Evolutionary conservation across 768 basidiomycete species (phyloP).

Genomic region (Amanita pseudoporphyria): DNA sequence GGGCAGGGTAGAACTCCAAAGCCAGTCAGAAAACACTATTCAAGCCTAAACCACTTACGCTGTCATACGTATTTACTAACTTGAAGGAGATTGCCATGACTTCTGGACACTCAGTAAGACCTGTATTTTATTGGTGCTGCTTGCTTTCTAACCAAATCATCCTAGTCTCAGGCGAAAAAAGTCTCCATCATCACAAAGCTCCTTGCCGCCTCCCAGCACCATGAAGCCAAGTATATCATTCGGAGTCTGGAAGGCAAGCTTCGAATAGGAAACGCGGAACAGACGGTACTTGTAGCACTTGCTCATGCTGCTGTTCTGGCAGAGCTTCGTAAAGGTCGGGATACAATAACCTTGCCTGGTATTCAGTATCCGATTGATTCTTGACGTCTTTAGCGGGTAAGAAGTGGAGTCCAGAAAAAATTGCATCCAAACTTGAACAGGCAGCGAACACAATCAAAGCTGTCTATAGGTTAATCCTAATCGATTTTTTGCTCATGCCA

Average conservation of each 20-base stretch:
- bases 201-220: slow-evolving; percentile 82
- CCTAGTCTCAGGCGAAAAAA: slow-evolving; percentile 88
- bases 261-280: slow-evolving; percentile 93
- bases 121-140: neutral
- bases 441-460: slow-evolving; percentile 72
- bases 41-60: slow-evolving; percentile 85
- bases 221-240: slow-evolving; percentile 95
- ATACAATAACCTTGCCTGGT: neutral
- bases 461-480: slow-evolving; percentile 71
- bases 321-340: slow-evolving; percentile 48
- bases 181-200: slow-evolving; percentile 92
- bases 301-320: slow-evolving; percentile 85
- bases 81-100: slow-evolving; percentile 85
- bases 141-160: slow-evolving; percentile 4
- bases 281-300: slow-evolving; percentile 89
- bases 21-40: slow-evolving; percentile 89
- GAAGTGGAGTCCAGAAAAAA: slow-evolving; percentile 65
- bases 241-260: slow-evolving; percentile 95
- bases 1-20: slow-evolving; percentile 68
- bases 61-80: slow-evolving; percentile 84
- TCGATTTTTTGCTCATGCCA: slow-evolving; percentile 5
- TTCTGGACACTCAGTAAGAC: slow-evolving; percentile 65
- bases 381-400: slow-evolving; percentile 43
- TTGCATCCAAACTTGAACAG: slow-evolving; percentile 65
- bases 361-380: slow-evolving; percentile 1